Evolutionary conservation across 1,284 basidiomycete genomes (phyloP), one percentile per base, ranked within the genome.

Genomic region (Peniophora sp.): DNA sequence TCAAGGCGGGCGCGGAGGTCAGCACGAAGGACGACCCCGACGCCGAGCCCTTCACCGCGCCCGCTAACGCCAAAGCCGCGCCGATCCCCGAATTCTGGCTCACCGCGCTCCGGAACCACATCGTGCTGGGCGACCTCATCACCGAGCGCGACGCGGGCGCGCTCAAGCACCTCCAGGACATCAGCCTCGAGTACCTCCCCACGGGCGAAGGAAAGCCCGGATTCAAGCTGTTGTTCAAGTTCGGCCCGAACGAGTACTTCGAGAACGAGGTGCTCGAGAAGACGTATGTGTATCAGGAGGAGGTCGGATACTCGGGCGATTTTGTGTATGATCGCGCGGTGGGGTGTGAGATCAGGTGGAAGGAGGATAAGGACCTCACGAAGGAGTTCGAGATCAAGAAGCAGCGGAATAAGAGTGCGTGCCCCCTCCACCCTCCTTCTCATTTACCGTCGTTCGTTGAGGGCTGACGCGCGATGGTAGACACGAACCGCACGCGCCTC

Each of bases 381-480:
- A 94, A 95, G 74, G 91, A 92, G 74, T 88, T 93, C 61, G 96
- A 98, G 75, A 95, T 97, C 68, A 97, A 97, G 82, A 98, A 97
- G 78, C 96, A 98, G 73, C 78, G 95, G 62, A 98, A 98, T 76
- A 99, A 98, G 79, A 92, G 92, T 95, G 62, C 54, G 83, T 72
- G 3, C 5, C 18, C 48, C 46, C 42, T 57, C 45, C n/a, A n/a
- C n/a, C n/a, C n/a, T n/a, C 49, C 12, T 37, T 32, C 27, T 5
- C 27, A 54, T 24, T 20, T 48, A 48, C 48, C 53, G 45, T 53
- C 23, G 46, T 47, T n/a, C 35, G 32, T 36, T 20, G 14, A 32
- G 9, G 24, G 24, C 46, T 49, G 17, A 46, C 48, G 32, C 43
- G 51, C 45, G 49, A 24, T 53, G 35, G 23, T 59, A 95, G 92